Conservation (phyloP, 148 eudicot species). For the Rhododendron molle region DNA sequence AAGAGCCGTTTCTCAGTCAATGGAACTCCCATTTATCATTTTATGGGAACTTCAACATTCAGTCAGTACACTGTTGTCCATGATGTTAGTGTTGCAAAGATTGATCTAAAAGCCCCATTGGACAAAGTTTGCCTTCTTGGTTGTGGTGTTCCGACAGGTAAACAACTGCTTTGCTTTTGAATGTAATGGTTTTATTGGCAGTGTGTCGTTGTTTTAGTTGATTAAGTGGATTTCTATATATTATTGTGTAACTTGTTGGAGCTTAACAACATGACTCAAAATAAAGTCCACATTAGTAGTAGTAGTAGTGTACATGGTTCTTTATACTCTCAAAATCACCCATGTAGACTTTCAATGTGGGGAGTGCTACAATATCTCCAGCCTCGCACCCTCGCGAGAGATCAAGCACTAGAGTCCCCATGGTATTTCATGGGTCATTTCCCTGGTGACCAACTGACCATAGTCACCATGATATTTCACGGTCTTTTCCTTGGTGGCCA, state of each 20-base stretch:
- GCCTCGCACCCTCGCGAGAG: too few relatives aligned
- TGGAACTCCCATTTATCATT: conserved; percentile 89
- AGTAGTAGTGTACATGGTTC: too few relatives aligned
- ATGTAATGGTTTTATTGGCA: not conserved
- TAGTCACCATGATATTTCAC: too few relatives aligned
- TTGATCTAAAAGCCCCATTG: conserved; percentile 86
- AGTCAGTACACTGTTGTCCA: conserved; percentile 99
- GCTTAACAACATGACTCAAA: too few relatives aligned
- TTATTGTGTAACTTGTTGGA: not conserved
- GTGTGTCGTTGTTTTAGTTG: not conserved
- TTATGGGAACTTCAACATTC: conserved; percentile 99
- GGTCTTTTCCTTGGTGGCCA: too few relatives aligned
- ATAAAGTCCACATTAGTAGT: too few relatives aligned
- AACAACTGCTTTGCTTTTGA: conserved; percentile 3
- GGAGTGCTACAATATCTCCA: too few relatives aligned
- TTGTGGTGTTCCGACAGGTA: conserved; percentile 97
- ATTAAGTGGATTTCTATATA: not conserved
- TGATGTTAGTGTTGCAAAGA: conserved; percentile 98
- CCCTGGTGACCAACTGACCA: too few relatives aligned
- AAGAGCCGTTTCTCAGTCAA: conserved; percentile 89
- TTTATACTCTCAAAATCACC: too few relatives aligned
- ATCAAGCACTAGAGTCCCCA: too few relatives aligned
- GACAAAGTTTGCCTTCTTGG: conserved; percentile 99
- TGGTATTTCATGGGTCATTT: too few relatives aligned
- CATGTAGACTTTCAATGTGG: too few relatives aligned